Percentiles rank a stretch among this genome's conserved stretches.
Conservation (phyloP, 169 alveolate species). For the Plasmodium blacklocki region DNA sequence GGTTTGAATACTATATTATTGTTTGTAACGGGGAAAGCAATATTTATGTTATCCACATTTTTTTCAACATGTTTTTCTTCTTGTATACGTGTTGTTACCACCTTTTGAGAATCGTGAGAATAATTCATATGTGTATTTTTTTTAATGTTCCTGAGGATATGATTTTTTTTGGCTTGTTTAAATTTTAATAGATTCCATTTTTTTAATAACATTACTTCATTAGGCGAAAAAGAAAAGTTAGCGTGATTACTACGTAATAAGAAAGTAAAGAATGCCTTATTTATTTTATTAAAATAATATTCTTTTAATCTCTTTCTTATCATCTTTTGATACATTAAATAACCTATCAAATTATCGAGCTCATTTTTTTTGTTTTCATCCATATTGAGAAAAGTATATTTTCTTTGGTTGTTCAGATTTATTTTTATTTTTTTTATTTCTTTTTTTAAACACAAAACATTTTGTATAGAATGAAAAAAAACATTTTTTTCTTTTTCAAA, state of each 20-base stretch:
- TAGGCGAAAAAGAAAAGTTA: slow-evolving; percentile 36
- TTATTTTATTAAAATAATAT: slow-evolving; percentile 44
- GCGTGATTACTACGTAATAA: slow-evolving; percentile 42
- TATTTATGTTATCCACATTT: no score
- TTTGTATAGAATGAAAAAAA: slow-evolving; percentile 47
- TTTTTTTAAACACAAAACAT: slow-evolving; percentile 37
- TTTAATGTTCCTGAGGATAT: no score
- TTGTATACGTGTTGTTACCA: no score
- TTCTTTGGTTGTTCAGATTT: slow-evolving; percentile 30
- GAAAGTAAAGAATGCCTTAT: slow-evolving; percentile 51
- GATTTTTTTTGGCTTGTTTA: neutral
- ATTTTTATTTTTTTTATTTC: slow-evolving; percentile 36
- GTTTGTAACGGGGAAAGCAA: no score
- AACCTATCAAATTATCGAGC: slow-evolving; percentile 26
- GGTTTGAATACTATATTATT: no score
- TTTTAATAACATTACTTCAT: slow-evolving; percentile 33
- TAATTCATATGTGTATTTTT: no score
- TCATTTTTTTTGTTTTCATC: slow-evolving; percentile 53
- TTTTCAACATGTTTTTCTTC: no score
- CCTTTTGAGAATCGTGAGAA: no score
- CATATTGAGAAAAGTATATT: slow-evolving; percentile 2
- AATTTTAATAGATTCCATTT: slow-evolving; percentile 34
- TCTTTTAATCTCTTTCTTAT: slow-evolving; percentile 47
- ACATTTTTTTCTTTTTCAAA: slow-evolving; percentile 34
- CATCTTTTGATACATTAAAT: slow-evolving; percentile 38